Conservation (phyloP, 176 grass and related monocot genomes). For the Avena eriantha region DNA sequence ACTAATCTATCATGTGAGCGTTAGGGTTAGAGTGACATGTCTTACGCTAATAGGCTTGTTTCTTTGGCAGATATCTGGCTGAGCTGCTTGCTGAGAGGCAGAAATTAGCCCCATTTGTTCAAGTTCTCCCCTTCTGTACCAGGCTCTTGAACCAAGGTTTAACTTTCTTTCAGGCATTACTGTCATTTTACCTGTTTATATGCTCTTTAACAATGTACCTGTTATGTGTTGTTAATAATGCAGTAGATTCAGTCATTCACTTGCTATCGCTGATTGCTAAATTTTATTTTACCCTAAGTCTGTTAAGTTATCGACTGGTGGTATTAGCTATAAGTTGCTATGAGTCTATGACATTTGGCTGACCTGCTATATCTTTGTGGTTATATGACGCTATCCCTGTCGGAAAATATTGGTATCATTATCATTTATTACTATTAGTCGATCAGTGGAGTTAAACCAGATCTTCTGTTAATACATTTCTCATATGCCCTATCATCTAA, state of each 20-base stretch:
- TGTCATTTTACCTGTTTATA: neutral
- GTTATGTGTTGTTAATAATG: constrained; percentile 8
- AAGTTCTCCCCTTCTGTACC: constrained; percentile 96
- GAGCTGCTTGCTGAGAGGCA: constrained; percentile 97
- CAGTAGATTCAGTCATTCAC: constrained; percentile 16
- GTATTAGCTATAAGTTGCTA: constrained; percentile 26
- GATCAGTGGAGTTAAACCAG: constrained; percentile 2
- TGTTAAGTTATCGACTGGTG: constrained; percentile 3
- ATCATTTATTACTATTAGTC: constrained; percentile 9
- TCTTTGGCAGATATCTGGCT: constrained; percentile 83
- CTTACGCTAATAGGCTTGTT: constrained; percentile 34
- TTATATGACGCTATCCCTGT: neutral
- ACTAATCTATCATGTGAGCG: constrained; percentile 8
- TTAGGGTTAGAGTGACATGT: constrained; percentile 2
- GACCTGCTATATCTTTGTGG: constrained; percentile 1
- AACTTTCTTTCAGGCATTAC: constrained; percentile 20
- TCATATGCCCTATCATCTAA: constrained; percentile 23
- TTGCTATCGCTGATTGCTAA: constrained; percentile 19
- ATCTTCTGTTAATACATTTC: constrained; percentile 31
- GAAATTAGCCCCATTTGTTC: constrained; percentile 93
- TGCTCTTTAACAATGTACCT: neutral
- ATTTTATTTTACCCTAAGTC: constrained; percentile 20
- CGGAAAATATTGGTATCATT: neutral
- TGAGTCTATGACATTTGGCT: neutral
- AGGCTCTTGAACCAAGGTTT: constrained; percentile 96